Conservation (phyloP, 441 rosid genomes). For the Syzygium syzygioides region DNA sequence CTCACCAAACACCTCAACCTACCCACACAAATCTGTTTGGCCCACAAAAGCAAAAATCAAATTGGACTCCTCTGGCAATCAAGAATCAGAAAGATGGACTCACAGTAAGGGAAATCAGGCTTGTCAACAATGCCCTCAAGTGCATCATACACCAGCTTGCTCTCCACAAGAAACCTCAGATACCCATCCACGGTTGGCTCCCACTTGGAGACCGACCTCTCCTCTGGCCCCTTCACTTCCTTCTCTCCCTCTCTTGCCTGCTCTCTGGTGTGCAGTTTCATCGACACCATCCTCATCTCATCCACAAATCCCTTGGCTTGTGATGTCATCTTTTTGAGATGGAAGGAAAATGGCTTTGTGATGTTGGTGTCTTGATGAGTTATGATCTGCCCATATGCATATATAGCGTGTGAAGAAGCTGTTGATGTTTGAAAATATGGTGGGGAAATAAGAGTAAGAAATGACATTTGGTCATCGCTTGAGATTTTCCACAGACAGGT, state of each 20-base stretch:
- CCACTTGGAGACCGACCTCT: constrained; percentile 58
- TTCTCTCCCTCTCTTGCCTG: constrained; percentile 90
- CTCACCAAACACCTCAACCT: background rate
- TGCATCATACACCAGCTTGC: constrained; percentile 79
- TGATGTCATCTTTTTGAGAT: background rate
- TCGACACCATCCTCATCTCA: constrained; percentile 93
- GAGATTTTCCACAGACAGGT: background rate
- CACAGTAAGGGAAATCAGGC: constrained; percentile 57
- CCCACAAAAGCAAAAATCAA: background rate
- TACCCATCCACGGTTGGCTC: constrained; percentile 77
- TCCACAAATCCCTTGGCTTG: constrained; percentile 86
- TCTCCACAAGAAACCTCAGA: constrained; percentile 75
- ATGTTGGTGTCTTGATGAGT: background rate
- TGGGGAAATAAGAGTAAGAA: background rate
- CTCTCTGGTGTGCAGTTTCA: constrained; percentile 82
- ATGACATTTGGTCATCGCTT: background rate
- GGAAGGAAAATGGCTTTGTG: background rate
- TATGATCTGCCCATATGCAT: background rate
- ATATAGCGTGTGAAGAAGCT: background rate
- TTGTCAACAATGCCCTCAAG: constrained; percentile 62
- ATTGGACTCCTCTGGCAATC: background rate
- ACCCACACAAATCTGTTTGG: background rate
- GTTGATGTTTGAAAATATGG: background rate
- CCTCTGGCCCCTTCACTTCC: constrained; percentile 68
- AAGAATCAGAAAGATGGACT: constrained; percentile 15